Conservation (phyloP, 108 stramenopile genomes). For the Nannochloropsis granulata region DNA sequence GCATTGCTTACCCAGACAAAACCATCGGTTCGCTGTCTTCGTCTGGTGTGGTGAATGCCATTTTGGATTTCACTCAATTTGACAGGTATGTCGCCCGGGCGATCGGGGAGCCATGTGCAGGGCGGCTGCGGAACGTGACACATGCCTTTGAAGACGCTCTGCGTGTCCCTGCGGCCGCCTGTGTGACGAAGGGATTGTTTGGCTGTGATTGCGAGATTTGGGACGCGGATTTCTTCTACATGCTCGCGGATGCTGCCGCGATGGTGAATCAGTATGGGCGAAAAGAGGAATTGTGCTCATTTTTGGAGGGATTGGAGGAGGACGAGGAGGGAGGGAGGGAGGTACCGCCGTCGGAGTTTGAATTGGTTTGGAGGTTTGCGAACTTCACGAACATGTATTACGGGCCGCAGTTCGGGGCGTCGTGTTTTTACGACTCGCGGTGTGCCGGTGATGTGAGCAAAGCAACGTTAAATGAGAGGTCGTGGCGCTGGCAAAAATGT, state of each 20-base stretch:
- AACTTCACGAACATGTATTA: slow-evolving; percentile 1
- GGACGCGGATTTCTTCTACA: slow-evolving; percentile 19
- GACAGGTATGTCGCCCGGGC: slow-evolving; percentile 13
- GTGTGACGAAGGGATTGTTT: neutral
- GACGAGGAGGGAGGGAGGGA: neutral
- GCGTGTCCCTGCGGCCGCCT: neutral
- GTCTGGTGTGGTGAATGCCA: slow-evolving; percentile 16
- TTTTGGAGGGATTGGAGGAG: neutral
- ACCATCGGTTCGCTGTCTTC: neutral
- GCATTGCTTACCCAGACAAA: neutral
- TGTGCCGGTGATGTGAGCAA: neutral
- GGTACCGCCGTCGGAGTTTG: neutral
- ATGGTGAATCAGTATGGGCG: slow-evolving; percentile 21
- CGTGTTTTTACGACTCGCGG: slow-evolving; percentile 21
- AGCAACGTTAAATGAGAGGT: slow-evolving; percentile 4
- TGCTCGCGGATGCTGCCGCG: slow-evolving; percentile 16
- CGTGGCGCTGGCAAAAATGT: slow-evolving; percentile 29
- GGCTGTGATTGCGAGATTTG: slow-evolving; percentile 3
- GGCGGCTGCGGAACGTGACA: neutral
- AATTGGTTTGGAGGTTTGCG: slow-evolving; percentile 1
- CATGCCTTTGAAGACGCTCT: slow-evolving; percentile 8
- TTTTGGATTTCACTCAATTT: slow-evolving; percentile 4
- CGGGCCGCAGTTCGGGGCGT: neutral
- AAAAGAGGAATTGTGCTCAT: slow-evolving; percentile 5
- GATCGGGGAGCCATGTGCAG: neutral